Percentiles rank a stretch among this genome's conserved stretches.
Conservation (phyloP, 2,329 filamentous ascomycete species). For the Claviceps arundinis region DNA sequence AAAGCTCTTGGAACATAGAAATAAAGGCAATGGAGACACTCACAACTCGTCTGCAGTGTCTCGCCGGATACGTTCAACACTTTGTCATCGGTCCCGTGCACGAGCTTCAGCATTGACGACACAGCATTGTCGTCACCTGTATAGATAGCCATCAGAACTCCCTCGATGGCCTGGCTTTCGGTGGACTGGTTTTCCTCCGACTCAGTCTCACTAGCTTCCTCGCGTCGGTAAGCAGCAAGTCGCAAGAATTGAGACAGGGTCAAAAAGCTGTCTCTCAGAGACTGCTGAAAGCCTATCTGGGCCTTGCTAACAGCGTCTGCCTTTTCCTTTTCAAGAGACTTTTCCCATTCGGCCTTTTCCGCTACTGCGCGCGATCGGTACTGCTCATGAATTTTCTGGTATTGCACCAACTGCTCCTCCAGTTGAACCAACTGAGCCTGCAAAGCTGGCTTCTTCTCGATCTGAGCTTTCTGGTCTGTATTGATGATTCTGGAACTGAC, state of each 20-base stretch:
- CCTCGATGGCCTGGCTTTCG: conserved; percentile 71
- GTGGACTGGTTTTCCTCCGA: conserved; percentile 62
- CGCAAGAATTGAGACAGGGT: conserved; percentile 68
- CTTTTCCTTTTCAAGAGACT: conserved; percentile 42
- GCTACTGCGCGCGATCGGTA: conserved; percentile 47
- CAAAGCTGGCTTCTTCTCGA: conserved; percentile 63
- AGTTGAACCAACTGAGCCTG: conserved; percentile 53
- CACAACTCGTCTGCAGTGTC: conserved; percentile 58
- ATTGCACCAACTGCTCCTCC: conserved; percentile 62
- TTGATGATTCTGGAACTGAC: conserved; percentile 64
- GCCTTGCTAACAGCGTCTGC: conserved; percentile 37
- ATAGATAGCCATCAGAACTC: conserved; percentile 66
- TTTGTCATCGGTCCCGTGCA: conserved; percentile 55
- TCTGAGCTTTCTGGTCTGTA: conserved; percentile 63
- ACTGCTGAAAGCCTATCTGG: conserved; percentile 36
- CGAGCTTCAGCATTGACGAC: conserved; percentile 61
- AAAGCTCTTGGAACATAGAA: no score
- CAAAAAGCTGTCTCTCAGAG: conserved; percentile 51
- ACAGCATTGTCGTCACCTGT: conserved; percentile 65
- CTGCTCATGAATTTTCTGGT: conserved; percentile 63
- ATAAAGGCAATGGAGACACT: conserved; percentile 18
- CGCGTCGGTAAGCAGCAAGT: conserved; percentile 61
- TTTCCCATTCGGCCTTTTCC: conserved; percentile 48
- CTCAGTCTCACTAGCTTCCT: conserved; percentile 51
- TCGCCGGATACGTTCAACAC: conserved; percentile 53